phyloP scores from a whole-genome alignment of 108 stramenopile species.

The Skeletonema tropicum region DNA sequence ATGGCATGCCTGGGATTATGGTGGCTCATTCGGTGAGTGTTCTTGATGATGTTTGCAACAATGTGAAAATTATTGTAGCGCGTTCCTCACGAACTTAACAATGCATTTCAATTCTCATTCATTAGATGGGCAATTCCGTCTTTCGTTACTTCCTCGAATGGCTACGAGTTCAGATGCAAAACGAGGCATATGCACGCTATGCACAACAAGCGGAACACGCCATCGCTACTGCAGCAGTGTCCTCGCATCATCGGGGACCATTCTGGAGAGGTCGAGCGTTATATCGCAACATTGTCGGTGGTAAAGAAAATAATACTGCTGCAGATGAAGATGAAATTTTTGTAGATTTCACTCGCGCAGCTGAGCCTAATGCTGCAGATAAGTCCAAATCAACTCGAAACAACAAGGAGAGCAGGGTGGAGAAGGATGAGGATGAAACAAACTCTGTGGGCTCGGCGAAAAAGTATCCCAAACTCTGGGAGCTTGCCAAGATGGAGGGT shows the following conservation, averaged over 20 bases:
- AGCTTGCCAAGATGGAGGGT: constrained; percentile 76
- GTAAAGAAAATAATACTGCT: constrained; percentile 11
- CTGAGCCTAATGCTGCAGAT: neutral
- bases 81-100: neutral
- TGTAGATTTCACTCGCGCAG: neutral
- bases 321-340: constrained; percentile 15
- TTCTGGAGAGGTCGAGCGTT: constrained; percentile 40
- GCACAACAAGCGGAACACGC: constrained; percentile 48
- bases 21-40: constrained; percentile 83
- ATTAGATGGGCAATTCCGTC: constrained; percentile 73
- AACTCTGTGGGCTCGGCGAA: constrained; percentile 2
- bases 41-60: neutral
- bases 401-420: constrained; percentile 1
- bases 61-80: neutral
- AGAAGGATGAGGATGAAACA: constrained; percentile 20
- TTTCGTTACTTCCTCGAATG: constrained; percentile 89
- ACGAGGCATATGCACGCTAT: constrained; percentile 69
- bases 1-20: constrained; percentile 79
- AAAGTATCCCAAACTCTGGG: constrained; percentile 60
- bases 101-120: neutral
- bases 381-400: neutral
- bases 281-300: constrained; percentile 19
- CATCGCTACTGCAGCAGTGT: constrained; percentile 20
- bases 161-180: constrained; percentile 72
- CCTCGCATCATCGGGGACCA: constrained; percentile 3